Conservation (phyloP, 2,329 filamentous ascomycete genomes). For the Calonectria pseudoturangicola region DNA sequence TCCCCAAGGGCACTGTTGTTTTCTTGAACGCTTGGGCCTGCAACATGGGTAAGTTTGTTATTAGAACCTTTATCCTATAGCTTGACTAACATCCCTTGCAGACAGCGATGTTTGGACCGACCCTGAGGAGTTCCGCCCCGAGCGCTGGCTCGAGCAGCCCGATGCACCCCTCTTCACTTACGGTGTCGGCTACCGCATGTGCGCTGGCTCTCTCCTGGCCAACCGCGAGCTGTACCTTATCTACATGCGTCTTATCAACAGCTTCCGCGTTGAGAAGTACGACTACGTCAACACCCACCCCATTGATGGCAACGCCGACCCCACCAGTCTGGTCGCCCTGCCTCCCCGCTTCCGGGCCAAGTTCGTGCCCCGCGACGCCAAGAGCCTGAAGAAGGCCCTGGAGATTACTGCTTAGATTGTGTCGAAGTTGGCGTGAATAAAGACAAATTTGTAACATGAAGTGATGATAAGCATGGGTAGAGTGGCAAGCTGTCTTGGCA, state of each 20-base stretch:
- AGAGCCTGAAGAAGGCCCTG: conserved; percentile 46
- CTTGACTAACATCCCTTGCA: conserved; percentile 21
- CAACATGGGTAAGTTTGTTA: conserved; percentile 74
- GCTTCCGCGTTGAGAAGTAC: conserved; percentile 74
- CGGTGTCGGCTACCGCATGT: conserved; percentile 81
- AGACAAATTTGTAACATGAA: conserved; percentile 5
- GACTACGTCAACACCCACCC: conserved; percentile 76
- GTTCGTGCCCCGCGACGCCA: conserved; percentile 70
- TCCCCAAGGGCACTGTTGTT: conserved; percentile 78
- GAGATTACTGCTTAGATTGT: conserved; percentile 18
- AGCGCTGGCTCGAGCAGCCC: conserved; percentile 74
- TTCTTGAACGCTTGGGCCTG: conserved; percentile 82
- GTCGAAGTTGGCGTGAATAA: not conserved
- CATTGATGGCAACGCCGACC: conserved; percentile 75
- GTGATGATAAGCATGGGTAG: conserved; percentile 7
- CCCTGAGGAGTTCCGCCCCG: conserved; percentile 73
- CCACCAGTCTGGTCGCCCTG: conserved; percentile 77
- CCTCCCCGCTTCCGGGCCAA: conserved; percentile 74
- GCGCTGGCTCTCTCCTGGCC: conserved; percentile 73
- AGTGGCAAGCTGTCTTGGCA: not conserved
- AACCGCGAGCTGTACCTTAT: conserved; percentile 80
- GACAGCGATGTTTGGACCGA: conserved; percentile 61
- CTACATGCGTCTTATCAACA: conserved; percentile 77
- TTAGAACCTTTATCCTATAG: not conserved
- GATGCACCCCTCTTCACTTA: conserved; percentile 80